Base-by-base conservation (phyloP, 805 yeast genomes). In the Yamadazyma sp. region DNA sequence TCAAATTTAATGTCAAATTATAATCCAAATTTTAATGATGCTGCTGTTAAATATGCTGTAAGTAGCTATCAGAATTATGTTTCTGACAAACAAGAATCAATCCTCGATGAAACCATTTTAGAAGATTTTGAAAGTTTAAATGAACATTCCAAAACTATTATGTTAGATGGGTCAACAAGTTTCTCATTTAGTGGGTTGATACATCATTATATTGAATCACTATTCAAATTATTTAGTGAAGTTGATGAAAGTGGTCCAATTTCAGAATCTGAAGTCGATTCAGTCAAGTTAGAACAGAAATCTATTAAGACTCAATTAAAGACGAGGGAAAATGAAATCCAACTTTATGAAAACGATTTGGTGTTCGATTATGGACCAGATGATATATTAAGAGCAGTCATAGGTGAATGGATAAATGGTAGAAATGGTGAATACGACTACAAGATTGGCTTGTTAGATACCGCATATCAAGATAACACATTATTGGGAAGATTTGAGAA, bases 11-110 rank as follows among this genome's bases (percentile, higher is more conserved):
- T 68, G 7, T 51, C 65, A 3, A 73, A 74, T n/a, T 88, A 84
- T 58, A 86, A 87, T 48, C 86, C 84, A 31, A 83, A 87, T 49
- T 77, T 87, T 61, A 87, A 89, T 53, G 96, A 89, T 58, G 76
- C 78, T 6, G 94, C 89, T 0, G 96, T 89, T 13, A 86, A 86
- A 55, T 73, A 67, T 14, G 80, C 89, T 1, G 80, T 87, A 12
- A 63, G 73, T 13, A 62, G 64, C 0, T 82, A 58, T 51, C 75
- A 73, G 29, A 70, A 75, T 42, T 69, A 73, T 45, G 45, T 57
- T 7, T 70, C 74, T 8, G 70, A 71, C 43, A 57, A 62, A 26
- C 40, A 49, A 45, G 31, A 35, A 23, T 12, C 13, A 9, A 12
- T 16, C 2, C 17, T 29, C n/a, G 30, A 23, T 6, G 23, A 10